Evolutionary conservation across 2,329 filamentous ascomycete genomes (phyloP).

Genomic region (Fusarium newnesense): DNA sequence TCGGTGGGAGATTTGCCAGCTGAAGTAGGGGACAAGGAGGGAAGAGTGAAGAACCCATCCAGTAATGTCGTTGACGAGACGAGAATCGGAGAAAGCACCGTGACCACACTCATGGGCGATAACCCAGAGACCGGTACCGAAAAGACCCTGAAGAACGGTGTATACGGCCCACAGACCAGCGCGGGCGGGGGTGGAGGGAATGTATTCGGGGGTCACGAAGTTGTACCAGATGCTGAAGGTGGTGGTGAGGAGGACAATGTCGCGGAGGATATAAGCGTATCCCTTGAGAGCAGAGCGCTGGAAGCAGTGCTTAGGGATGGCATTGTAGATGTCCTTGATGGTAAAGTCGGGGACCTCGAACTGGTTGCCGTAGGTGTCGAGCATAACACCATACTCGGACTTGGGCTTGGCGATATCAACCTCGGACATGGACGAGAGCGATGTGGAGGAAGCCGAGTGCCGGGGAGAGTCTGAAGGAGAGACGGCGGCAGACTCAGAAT

Average conservation of each 20-base stretch:
- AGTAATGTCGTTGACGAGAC: conserved; percentile 87
- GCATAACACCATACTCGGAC: conserved; percentile 69
- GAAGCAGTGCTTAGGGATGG: conserved; percentile 98
- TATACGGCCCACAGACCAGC: conserved; percentile 71
- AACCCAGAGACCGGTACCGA: conserved; percentile 95
- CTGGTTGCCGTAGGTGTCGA: conserved; percentile 94
- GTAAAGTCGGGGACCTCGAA: conserved; percentile 95
- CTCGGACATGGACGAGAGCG: conserved; percentile 88
- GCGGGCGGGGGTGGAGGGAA: conserved; percentile 76
- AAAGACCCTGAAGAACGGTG: conserved; percentile 88
- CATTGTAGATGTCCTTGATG: conserved; percentile 96
- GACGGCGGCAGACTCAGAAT: conserved; percentile 64
- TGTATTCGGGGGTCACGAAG: conserved; percentile 84
- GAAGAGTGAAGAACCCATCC: conserved; percentile 92
- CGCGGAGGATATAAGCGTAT: conserved; percentile 85
- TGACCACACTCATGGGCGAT: conserved; percentile 98
- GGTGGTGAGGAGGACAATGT: conserved; percentile 75
- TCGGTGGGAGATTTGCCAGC: conserved; percentile 98
- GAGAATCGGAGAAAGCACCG: conserved; percentile 94
- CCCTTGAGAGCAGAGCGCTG: conserved; percentile 82
- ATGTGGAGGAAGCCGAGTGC: conserved; percentile 82
- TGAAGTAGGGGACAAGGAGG: conserved; percentile 96
- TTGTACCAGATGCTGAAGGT: conserved; percentile 92
- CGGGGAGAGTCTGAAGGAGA: conserved; percentile 70
- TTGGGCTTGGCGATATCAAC: conserved; percentile 56